Conservation (phyloP, 768 basidiomycete species). For the Tubosaeta sp. region DNA sequence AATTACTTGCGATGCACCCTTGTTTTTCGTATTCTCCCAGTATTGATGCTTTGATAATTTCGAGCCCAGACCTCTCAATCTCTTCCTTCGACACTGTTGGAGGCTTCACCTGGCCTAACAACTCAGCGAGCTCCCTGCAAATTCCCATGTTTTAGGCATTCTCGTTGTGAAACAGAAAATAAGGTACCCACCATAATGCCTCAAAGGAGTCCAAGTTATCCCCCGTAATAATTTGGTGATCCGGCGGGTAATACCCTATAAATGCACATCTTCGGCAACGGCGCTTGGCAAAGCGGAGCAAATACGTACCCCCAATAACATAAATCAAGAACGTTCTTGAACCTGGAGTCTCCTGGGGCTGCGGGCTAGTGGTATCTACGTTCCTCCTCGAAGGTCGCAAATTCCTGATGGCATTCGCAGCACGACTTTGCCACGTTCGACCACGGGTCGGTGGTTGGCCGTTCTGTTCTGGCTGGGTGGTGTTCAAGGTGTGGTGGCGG, state of each 20-base stretch:
- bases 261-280: conserved; percentile 4
- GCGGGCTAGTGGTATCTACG: conserved; percentile 18
- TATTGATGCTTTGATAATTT: conserved; percentile 56
- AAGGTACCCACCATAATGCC: conserved; percentile 58
- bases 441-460: conserved; percentile 27
- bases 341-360: conserved; percentile 19
- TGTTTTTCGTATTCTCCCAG: conserved; percentile 53
- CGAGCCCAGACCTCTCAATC: conserved; percentile 78
- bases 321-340: conserved; percentile 80
- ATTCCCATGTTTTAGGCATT: background rate
- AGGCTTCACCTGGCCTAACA: conserved; percentile 78
- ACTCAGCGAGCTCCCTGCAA: conserved; percentile 72
- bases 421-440: conserved; percentile 56
- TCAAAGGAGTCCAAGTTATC: conserved; percentile 76
- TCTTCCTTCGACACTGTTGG: conserved; percentile 80
- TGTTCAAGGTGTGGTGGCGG: conserved; percentile 13
- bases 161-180: background rate
- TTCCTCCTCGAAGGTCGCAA: conserved; percentile 39
- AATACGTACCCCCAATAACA: conserved; percentile 69
- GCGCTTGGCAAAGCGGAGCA: background rate
- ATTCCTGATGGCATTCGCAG: conserved; percentile 58
- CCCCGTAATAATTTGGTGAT: conserved; percentile 85
- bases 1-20: conserved; percentile 70
- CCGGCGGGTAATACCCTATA: conserved; percentile 86
- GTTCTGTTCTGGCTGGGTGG: conserved; percentile 13